Evolutionary conservation across 768 basidiomycete species (phyloP), one percentile per base, ranked within the genome.

Genomic region (Mycena galopus): DNA sequence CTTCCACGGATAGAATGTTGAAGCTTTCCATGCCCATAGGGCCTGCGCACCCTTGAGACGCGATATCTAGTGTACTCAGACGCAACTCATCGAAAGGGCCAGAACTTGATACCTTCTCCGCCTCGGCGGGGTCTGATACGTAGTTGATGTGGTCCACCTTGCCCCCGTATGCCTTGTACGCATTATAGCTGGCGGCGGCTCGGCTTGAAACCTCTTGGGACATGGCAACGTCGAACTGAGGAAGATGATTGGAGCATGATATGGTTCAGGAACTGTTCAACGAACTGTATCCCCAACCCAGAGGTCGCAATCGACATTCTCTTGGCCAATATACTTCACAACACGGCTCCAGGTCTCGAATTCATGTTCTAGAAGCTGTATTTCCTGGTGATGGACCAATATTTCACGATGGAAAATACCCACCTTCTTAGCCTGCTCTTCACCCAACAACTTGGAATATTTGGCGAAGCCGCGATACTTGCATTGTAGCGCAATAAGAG

Each of bases 401-500:
- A n/a, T 44, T 44, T 5, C 7, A 7, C 42, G 42, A 44, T 44
- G 7, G 16, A 12, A 17, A 5, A 7, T 8, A 3, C 69, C 17
- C 23, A 62, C 69, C 59, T 70, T 74, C 44, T 74, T 70, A 2
- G 73, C 73, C 39, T 74, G 73, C 61, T 63, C 73, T 44, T 74
- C 73, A 16, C 89, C 88, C 39, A 84, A 77, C 21, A 73, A 57
- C 67, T 78, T 77, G 66, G 83, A 83, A 59, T 88, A 78, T 50
- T 80, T 73, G 14, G 70, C 71, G 66, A 88, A 87, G 64, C 88
- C 88, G 58, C 86, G 82, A 55, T 83, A 89, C 27, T 63, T 30
- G 2, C n/a, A n/a, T n/a, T n/a, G n/a, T n/a, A n/a, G n/a, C n/a
- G n/a, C n/a, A n/a, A n/a, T n/a, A n/a, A n/a, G n/a, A n/a, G n/a